A percentile compares a stretch with the other conserved stretches of the same genome.
These are phyloP conservation scores for Avicennia marina DNA, from an alignment of 257 asterid genomes.

Conservation along the genomic window DNA sequence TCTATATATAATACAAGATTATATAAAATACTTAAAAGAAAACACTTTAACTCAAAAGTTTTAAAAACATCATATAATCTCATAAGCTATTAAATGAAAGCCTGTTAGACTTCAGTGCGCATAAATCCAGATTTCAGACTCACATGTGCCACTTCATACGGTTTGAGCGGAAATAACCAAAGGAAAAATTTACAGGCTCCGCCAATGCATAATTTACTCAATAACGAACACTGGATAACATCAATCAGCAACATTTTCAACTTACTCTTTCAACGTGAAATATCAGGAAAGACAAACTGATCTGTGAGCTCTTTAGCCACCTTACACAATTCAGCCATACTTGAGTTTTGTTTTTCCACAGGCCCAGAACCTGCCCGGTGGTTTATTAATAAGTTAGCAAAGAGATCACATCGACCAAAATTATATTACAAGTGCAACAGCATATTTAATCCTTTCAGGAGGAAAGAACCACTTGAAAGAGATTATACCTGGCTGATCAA, in stretches of 20 bases:
- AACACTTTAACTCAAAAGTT: too few relatives aligned
- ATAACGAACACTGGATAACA: constrained; percentile 36
- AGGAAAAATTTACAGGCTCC: not conserved
- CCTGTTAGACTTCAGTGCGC: not conserved
- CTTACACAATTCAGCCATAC: constrained; percentile 93
- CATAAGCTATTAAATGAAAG: too few relatives aligned
- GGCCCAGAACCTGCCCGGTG: constrained; percentile 57
- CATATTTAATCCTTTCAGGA: too few relatives aligned
- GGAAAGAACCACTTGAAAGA: too few relatives aligned
- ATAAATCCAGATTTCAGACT: not conserved
- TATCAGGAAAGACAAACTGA: constrained; percentile 76
- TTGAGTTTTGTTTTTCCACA: constrained; percentile 48
- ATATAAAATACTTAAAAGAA: too few relatives aligned
- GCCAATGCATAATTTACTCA: constrained; percentile 10
- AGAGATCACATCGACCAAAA: not conserved
- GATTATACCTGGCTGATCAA: too few relatives aligned
- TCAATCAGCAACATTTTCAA: constrained; percentile 18
- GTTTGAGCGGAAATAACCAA: not conserved
- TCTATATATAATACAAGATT: too few relatives aligned
- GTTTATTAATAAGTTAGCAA: not conserved
- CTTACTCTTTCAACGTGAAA: constrained; percentile 78
- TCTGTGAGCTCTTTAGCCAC: constrained; percentile 86
- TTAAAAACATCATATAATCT: too few relatives aligned
- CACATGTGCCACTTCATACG: too few relatives aligned
- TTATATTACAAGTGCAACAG: not conserved